These are phyloP conservation scores for Cercospora sesami DNA, from an alignment of 2,329 filamentous ascomycete species.

Conservation along the genomic window DNA sequence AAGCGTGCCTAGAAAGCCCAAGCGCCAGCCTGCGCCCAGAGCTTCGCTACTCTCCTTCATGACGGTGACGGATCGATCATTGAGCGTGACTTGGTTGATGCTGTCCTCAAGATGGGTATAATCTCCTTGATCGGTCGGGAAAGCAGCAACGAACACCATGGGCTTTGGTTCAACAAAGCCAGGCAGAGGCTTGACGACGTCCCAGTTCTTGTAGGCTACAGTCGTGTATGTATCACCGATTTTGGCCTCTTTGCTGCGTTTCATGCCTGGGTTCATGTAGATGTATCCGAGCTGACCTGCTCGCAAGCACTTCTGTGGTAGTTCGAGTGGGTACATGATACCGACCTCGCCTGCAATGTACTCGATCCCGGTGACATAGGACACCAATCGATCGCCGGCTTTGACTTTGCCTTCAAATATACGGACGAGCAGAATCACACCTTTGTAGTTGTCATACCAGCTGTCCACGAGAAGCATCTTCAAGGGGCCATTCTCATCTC, in stretches of 20 bases:
- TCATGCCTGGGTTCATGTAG: conserved; percentile 98
- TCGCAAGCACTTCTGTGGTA: conserved; percentile 73
- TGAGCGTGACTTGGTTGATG: conserved; percentile 88
- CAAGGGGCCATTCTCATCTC: conserved; percentile 70
- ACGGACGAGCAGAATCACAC: conserved; percentile 85
- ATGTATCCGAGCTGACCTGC: conserved; percentile 96
- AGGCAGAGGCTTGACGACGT: conserved; percentile 72
- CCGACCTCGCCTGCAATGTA: conserved; percentile 96
- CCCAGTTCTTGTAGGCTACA: conserved; percentile 66
- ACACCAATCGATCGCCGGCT: conserved; percentile 81
- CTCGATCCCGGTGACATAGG: conserved; percentile 81
- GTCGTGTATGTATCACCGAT: conserved; percentile 93
- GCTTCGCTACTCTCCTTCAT: conserved; percentile 95
- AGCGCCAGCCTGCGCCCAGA: conserved; percentile 85
- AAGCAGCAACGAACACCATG: conserved; percentile 98
- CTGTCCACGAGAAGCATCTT: conserved; percentile 90
- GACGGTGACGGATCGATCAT: conserved; percentile 90
- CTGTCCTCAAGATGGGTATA: conserved; percentile 87
- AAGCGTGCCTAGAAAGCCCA: conserved; percentile 93
- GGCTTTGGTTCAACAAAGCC: conserved; percentile 97
- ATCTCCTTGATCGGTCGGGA: conserved; percentile 86
- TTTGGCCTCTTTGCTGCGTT: conserved; percentile 90
- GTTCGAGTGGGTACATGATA: conserved; percentile 90
- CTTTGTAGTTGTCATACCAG: conserved; percentile 96
- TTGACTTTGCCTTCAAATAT: conserved; percentile 85